Conservation (phyloP, 768 basidiomycete species). For the Galerina marginata region DNA sequence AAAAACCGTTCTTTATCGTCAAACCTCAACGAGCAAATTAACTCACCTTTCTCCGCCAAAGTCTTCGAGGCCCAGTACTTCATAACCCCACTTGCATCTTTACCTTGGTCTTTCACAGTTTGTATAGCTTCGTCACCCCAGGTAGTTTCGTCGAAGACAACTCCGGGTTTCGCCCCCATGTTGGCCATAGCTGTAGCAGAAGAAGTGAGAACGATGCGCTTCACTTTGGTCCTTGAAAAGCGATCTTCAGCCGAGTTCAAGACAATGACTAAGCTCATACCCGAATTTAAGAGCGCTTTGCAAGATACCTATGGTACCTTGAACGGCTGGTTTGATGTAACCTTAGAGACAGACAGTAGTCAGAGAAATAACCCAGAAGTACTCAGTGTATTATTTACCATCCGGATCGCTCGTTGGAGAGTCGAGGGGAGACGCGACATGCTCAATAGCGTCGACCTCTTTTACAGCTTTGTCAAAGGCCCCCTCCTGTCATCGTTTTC, state of each 20-base stretch:
- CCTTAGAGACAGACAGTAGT: conserved; percentile 39
- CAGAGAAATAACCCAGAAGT: not conserved
- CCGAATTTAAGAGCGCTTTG: conserved; percentile 60
- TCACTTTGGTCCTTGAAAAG: conserved; percentile 47
- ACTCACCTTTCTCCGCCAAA: conserved; percentile 62
- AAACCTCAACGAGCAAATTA: not conserved
- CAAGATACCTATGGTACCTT: conserved; percentile 70
- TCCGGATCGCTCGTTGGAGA: conserved; percentile 48
- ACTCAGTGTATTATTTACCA: conserved; percentile 20
- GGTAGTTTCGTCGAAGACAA: conserved; percentile 51
- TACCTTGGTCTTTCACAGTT: conserved; percentile 53
- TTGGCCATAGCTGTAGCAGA: conserved; percentile 57
- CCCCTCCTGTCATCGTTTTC: conserved; percentile 44
- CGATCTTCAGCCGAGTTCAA: not conserved
- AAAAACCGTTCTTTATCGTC: not conserved
- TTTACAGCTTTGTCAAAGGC: conserved; percentile 83
- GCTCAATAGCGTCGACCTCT: conserved; percentile 73
- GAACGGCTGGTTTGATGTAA: conserved; percentile 71
- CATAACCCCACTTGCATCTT: conserved; percentile 38
- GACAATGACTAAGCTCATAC: conserved; percentile 30
- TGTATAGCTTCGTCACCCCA: conserved; percentile 63
- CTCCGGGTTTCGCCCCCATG: conserved; percentile 23
- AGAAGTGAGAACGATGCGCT: conserved; percentile 73
- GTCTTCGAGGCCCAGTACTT: conserved; percentile 70
- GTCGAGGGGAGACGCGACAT: conserved; percentile 70